Evolutionary conservation across 1,139 yeast genomes (phyloP), one percentile per base, ranked within the genome.

Genomic region (Hanseniaspora uvarum): DNA sequence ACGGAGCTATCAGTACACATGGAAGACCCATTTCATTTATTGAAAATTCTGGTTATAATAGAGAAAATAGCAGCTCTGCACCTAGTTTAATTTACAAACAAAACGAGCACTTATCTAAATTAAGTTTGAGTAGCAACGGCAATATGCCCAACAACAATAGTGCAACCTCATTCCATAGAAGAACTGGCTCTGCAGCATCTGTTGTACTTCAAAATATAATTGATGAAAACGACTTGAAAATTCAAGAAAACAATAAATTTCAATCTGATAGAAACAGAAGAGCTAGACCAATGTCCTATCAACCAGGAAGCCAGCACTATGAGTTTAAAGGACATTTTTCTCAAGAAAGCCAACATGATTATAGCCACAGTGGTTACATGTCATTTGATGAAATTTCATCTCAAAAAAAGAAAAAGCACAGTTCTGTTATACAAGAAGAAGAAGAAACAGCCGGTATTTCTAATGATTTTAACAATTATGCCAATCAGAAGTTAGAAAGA

Each of bases 241-340:
- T 18, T 14, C 53, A 41, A 36, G 41, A 45, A 11, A 31, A 23
- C 26, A 34, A 43, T 52, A 39, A 34, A 21, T 51, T 37, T 40
- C 59, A 49, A 34, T 39, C 55, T n/a, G 40, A 58, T 19, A 66
- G 74, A 12, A 69, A 68, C 50, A 76, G 79, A 65, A 81, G 77
- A 62, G 88, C 86, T 54, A 76, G 94, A 65, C 92, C 94, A 47
- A 83, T 89, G 0, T 83, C 89, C 8, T 84, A 82, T 63, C 89
- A 84, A 63, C 92, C 94, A 12, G 50, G 50, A n/a, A 26, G 45
- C 23, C 16, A 33, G 1, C 26, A 38, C 23, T 30, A 44, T 31
- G 46, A 44, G 5, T 31, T 21, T 14, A 44, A 30, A 21, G 18
- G 19, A 18, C 5, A 11, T 19, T 19, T 12, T 4, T 2, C 34